Percentiles rank a stretch among this genome's conserved stretches.
phyloP scores from a whole-genome alignment of 345 rosid species.

The Hirschfeldia incana region DNA sequence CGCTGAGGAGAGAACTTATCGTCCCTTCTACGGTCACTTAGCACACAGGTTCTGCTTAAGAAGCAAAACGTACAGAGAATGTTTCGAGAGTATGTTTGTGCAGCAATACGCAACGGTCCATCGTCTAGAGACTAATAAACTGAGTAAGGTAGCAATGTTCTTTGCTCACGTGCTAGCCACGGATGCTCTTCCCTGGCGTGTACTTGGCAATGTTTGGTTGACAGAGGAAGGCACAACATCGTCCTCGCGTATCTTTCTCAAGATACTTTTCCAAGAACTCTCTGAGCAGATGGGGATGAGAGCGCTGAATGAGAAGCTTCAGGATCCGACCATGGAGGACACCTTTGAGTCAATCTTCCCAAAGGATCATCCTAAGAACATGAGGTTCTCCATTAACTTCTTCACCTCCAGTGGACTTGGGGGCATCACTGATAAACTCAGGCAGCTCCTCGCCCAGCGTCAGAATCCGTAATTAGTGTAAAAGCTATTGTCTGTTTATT shows the following conservation, averaged over 20 bases:
- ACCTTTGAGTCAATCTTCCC: constrained; percentile 71
- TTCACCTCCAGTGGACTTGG: constrained; percentile 78
- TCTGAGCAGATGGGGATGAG: constrained; percentile 65
- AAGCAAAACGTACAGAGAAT: constrained; percentile 61
- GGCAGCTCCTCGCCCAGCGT: constrained; percentile 37
- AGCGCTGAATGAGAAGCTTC: constrained; percentile 56
- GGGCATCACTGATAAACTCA: constrained; percentile 63
- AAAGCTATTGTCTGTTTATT: neutral
- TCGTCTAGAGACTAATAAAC: constrained; percentile 63
- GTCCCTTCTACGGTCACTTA: constrained; percentile 18
- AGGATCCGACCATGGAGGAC: constrained; percentile 55
- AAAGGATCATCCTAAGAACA: constrained; percentile 61
- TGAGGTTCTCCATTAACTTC: constrained; percentile 64
- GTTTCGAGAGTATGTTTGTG: constrained; percentile 73
- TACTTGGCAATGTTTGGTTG: constrained; percentile 54
- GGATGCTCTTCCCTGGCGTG: constrained; percentile 69
- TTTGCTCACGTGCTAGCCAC: constrained; percentile 73
- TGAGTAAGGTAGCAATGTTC: constrained; percentile 65
- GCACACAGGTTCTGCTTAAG: constrained; percentile 59
- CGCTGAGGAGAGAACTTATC: constrained; percentile 25
- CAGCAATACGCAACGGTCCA: constrained; percentile 73
- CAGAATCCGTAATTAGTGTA: neutral
- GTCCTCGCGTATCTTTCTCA: constrained; percentile 69
- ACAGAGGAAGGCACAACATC: constrained; percentile 76
- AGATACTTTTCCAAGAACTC: constrained; percentile 67